A percentile compares a stretch with the other conserved stretches of the same genome.
These are phyloP conservation scores for Beta lomatogona DNA, from an alignment of 179 eudicot species.

Conservation along the genomic window DNA sequence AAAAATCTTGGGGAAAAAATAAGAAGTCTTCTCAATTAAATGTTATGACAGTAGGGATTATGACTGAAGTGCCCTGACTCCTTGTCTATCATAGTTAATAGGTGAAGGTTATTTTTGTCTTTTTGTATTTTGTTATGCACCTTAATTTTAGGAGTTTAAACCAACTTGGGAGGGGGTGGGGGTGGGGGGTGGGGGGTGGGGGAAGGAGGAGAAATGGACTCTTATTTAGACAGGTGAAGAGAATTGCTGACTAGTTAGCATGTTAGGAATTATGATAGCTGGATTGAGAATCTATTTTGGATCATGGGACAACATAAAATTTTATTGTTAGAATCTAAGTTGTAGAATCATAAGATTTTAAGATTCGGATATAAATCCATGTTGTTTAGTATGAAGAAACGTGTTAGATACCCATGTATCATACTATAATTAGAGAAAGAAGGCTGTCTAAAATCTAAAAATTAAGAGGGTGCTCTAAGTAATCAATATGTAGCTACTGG, in stretches of 20 bases:
- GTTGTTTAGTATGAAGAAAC: neutral
- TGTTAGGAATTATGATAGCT: neutral
- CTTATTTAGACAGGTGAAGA: neutral
- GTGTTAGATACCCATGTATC: neutral
- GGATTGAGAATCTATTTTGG: neutral
- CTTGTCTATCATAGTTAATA: too few species aligned
- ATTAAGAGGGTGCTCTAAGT: conserved; percentile 31
- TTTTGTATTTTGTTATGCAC: too few species aligned
- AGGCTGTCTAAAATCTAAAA: conserved; percentile 9
- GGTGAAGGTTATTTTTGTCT: too few species aligned
- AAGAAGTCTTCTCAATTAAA: too few species aligned
- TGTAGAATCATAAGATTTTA: neutral
- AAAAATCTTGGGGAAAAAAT: neutral
- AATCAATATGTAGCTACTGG: conserved; percentile 17
- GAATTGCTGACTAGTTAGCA: neutral
- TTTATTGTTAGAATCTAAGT: neutral
- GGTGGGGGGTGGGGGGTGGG: neutral
- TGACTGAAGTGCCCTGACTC: too few species aligned
- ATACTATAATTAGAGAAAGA: neutral
- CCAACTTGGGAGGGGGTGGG: too few species aligned
- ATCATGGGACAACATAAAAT: neutral
- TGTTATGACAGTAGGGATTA: too few species aligned
- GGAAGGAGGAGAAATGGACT: neutral
- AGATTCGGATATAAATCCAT: neutral
- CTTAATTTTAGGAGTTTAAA: too few species aligned